Evolutionary conservation across 1,284 basidiomycete species (phyloP).

Genomic region (Ceratobasidium sp.): DNA sequence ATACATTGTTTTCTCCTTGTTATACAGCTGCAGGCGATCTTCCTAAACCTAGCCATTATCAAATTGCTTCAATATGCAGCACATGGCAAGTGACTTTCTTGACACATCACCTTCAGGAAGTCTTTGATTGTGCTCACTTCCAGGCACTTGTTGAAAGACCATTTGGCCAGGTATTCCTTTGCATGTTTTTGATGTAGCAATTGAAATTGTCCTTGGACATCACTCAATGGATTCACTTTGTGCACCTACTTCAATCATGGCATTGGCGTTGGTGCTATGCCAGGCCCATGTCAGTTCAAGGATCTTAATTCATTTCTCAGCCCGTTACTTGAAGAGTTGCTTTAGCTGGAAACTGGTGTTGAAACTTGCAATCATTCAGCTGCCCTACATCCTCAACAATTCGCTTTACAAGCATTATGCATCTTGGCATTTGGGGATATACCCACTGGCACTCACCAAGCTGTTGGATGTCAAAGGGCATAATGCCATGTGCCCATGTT

Average conservation of each 20-base stretch:
- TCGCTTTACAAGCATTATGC: constrained; percentile 41
- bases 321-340: constrained; percentile 48
- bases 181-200: constrained; percentile 46
- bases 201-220: constrained; percentile 48
- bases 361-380: constrained; percentile 44
- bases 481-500: constrained; percentile 47
- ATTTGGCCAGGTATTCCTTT: constrained; percentile 45
- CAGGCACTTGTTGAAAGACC: constrained; percentile 37
- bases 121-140: constrained; percentile 49
- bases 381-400: not conserved
- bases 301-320: constrained; percentile 47
- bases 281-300: constrained; percentile 49
- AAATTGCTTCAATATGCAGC: constrained; percentile 44
- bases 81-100: constrained; percentile 35
- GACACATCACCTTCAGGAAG: constrained; percentile 44
- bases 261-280: constrained; percentile 48
- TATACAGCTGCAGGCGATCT: constrained; percentile 47
- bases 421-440: constrained; percentile 46
- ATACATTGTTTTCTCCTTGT: constrained; percentile 50
- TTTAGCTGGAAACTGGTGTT: constrained; percentile 47
- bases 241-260: constrained; percentile 46
- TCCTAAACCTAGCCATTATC: constrained; percentile 42
- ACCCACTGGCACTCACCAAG: constrained; percentile 46
- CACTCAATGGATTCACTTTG: constrained; percentile 47
- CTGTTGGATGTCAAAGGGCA: constrained; percentile 47